A percentile compares a stretch with the other conserved stretches of the same genome.
phyloP scores from a whole-genome alignment of 106 monocot genomes.

The Narthecium ossifragum region DNA sequence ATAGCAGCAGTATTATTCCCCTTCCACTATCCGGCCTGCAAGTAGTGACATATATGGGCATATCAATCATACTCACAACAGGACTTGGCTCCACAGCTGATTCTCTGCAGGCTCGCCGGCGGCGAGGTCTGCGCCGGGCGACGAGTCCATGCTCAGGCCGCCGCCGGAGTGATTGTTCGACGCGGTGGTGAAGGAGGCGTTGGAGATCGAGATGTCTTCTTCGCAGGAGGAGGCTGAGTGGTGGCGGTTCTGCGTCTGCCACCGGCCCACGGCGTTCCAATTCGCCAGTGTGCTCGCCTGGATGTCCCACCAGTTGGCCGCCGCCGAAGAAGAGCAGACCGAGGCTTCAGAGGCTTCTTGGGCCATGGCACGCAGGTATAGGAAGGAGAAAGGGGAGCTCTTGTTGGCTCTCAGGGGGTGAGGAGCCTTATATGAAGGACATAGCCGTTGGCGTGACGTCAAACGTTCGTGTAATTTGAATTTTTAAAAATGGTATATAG shows the following conservation, averaged over 20 bases:
- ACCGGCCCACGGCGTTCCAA: constrained; percentile 40
- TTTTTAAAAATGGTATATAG: neutral
- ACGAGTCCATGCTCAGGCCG: constrained; percentile 27
- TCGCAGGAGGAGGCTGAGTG: constrained; percentile 30
- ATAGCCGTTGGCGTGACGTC: constrained; percentile 3
- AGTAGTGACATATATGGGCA: neutral
- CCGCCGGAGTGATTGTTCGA: neutral
- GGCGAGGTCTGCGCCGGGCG: constrained; percentile 18
- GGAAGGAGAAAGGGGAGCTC: neutral
- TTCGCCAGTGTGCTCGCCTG: constrained; percentile 25
- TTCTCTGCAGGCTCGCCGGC: constrained; percentile 30
- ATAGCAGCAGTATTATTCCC: neutral
- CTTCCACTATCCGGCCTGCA: neutral
- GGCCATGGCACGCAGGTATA: constrained; percentile 29
- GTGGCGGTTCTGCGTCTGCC: constrained; percentile 25
- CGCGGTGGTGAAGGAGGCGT: constrained; percentile 38
- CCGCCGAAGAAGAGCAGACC: constrained; percentile 41
- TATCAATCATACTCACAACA: constrained; percentile 54
- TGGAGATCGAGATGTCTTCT: constrained; percentile 44
- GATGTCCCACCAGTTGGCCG: constrained; percentile 50
- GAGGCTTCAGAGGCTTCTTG: constrained; percentile 71
- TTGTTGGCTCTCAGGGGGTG: neutral
- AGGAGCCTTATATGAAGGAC: neutral
- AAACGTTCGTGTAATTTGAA: neutral
- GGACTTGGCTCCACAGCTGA: constrained; percentile 75